phyloP scores from a whole-genome alignment of 1,284 basidiomycete genomes.

The Cutaneotrichosporon mucoides region DNA sequence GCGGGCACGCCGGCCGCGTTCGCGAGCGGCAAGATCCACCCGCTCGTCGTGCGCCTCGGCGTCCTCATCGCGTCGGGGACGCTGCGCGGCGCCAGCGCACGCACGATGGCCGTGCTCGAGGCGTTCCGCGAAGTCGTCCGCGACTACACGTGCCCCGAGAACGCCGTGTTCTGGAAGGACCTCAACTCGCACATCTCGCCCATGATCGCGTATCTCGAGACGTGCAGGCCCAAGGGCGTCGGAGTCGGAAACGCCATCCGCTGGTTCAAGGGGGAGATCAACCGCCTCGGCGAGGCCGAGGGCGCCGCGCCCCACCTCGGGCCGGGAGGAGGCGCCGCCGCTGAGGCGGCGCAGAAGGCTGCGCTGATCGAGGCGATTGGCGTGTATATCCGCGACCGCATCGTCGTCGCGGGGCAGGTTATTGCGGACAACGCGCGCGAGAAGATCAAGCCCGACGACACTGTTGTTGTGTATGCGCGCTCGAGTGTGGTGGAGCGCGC shows the following conservation, averaged over 20 bases:
- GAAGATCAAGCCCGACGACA: constrained; percentile 92
- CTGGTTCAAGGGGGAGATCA: constrained; percentile 94
- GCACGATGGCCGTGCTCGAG: constrained; percentile 51
- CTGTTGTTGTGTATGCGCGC: constrained; percentile 88
- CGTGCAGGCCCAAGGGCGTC: constrained; percentile 48
- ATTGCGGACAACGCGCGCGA: constrained; percentile 82
- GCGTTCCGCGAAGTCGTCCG: constrained; percentile 52
- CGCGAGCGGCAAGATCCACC: constrained; percentile 38
- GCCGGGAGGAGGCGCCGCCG: constrained; percentile 74
- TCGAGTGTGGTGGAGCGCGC: constrained; percentile 93
- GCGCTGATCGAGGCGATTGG: constrained; percentile 80
- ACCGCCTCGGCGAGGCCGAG: constrained; percentile 77
- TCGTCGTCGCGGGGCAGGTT: constrained; percentile 87
- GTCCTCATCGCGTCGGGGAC: constrained; percentile 42
- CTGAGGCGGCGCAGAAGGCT: constrained; percentile 91
- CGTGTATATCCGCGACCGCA: constrained; percentile 88
- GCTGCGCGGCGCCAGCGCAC: constrained; percentile 50
- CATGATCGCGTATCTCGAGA: constrained; percentile 50
- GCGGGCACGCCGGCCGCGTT: constrained; percentile 35
- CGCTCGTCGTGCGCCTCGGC: constrained; percentile 44
- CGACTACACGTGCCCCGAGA: constrained; percentile 44
- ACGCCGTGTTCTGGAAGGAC: constrained; percentile 47
- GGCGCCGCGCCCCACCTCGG: constrained; percentile 60
- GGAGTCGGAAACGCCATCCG: constrained; percentile 50
- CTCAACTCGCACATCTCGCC: constrained; percentile 45